Conservation (phyloP, 2,329 filamentous ascomycete genomes). For the Spiromastix sp. region DNA sequence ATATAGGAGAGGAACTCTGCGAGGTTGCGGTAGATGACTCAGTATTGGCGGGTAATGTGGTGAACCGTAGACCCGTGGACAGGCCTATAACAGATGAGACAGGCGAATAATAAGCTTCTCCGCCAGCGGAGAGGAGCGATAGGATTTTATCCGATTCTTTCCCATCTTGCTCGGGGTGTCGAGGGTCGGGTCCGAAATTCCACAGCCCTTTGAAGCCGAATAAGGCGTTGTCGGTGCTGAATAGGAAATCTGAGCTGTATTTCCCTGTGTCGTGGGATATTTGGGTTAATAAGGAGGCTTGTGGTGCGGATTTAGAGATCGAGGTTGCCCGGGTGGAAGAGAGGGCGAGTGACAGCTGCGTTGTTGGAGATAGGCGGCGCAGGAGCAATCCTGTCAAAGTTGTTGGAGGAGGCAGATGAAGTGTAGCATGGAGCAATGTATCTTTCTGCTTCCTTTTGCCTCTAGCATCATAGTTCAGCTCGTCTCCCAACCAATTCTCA, state of each 20-base stretch:
- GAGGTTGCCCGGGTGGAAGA: conserved; percentile 30
- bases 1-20: conserved; percentile 28
- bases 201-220: conserved; percentile 82
- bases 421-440: conserved; percentile 35
- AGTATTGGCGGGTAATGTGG: conserved; percentile 58
- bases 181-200: conserved; percentile 71
- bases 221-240: conserved; percentile 83
- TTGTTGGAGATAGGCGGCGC: conserved; percentile 62
- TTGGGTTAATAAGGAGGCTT: conserved; percentile 36
- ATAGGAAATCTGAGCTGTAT: conserved; percentile 81
- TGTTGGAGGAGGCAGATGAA: conserved; percentile 55
- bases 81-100: conserved; percentile 90
- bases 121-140: conserved; percentile 80
- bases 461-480: background rate
- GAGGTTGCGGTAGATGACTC: conserved; percentile 13
- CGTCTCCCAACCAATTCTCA: conserved; percentile 15
- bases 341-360: conserved; percentile 65
- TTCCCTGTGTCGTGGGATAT: conserved; percentile 66
- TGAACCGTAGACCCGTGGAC: conserved; percentile 79
- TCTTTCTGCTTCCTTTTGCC: conserved; percentile 22
- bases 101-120: conserved; percentile 89
- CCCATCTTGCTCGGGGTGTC: conserved; percentile 9
- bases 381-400: conserved; percentile 80
- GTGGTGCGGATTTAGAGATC: conserved; percentile 33
- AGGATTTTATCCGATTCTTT: conserved; percentile 46